Evolutionary conservation across 805 yeast species (phyloP).

Genomic region (Maudiozyma turicensis): DNA sequence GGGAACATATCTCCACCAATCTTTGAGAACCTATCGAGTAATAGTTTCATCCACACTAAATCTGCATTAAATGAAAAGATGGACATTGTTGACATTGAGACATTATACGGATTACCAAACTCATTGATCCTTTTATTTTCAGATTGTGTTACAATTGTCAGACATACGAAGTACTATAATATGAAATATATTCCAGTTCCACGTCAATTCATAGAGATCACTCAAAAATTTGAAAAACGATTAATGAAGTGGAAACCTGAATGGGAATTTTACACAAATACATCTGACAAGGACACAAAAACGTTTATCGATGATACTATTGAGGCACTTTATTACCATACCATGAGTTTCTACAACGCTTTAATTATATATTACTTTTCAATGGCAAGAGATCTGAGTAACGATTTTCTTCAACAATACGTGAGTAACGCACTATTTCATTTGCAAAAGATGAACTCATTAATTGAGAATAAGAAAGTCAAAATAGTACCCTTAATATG

Average conservation of each 20-base stretch:
- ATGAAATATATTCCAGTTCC: slow-evolving; percentile 18
- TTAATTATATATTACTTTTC: slow-evolving; percentile 63
- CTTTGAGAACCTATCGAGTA: slow-evolving; percentile 36
- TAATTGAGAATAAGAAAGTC: slow-evolving; percentile 41
- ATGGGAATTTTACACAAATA: slow-evolving; percentile 46
- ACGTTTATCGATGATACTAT: slow-evolving; percentile 32
- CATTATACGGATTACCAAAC: slow-evolving; percentile 76
- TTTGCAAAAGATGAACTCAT: slow-evolving; percentile 48
- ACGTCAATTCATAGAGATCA: slow-evolving; percentile 13
- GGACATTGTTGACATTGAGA: slow-evolving; percentile 62
- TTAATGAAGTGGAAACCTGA: slow-evolving; percentile 62
- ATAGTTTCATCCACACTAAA: slow-evolving; percentile 27
- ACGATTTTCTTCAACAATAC: slow-evolving; percentile 49
- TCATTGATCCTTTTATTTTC: slow-evolving; percentile 64
- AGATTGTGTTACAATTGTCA: slow-evolving; percentile 57
- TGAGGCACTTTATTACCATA: slow-evolving; percentile 71
- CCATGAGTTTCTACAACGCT: slow-evolving; percentile 67
- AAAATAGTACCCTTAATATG: slow-evolving; percentile 71
- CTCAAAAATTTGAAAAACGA: slow-evolving; percentile 37
- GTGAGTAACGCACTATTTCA: slow-evolving; percentile 55
- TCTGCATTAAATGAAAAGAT: slow-evolving; percentile 37
- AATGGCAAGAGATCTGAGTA: slow-evolving; percentile 45
- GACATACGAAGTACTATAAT: slow-evolving; percentile 47
- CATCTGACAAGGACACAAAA: slow-evolving; percentile 8
- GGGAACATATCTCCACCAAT: slow-evolving; percentile 21